Base-by-base conservation (phyloP, 2,329 filamentous ascomycete genomes). In the Exophiala lecanii-corni region DNA sequence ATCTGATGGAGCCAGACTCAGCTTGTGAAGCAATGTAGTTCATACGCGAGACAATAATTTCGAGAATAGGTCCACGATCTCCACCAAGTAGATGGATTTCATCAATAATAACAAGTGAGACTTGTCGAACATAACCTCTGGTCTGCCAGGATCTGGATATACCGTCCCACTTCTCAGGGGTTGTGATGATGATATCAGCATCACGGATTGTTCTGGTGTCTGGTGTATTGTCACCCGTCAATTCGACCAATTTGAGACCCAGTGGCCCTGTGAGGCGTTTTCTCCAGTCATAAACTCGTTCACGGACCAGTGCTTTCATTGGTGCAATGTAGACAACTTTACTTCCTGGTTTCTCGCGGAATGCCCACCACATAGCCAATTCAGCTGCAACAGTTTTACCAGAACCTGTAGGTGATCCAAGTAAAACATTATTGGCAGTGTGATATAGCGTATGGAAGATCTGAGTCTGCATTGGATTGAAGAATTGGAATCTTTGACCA, bases 81-180 rank as follows among this genome's bases (percentile, higher is more conserved):
- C 92, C 89, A 19, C 92, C 94, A n/a, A 98, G 76, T 19, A 98
- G 71, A 66, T 98, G 92, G 45, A 98, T 98, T 68, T 98, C 92
- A 59, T 98, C 92, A 54, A 98, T 98, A 50, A 98, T 96, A 39
- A 98, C 92, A 12, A 98, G 71, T 48, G 89, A 91, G 47, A 98
- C 92, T 65, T 96, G 84, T 39, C 89, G 81, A 30, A 98, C 92
- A 55, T 98, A 98, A 48, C 86, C 86, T 79, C 92, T 84, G 4
- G 91, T 97, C 64, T 97, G 89, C 92, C 94, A 98, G 59, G 87
- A 94, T 77, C 92, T 86, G 57, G 88, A 95, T 55, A 98, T 97
- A 78, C 94, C 94, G 62, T 98, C 94, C 92, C 92, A 98, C 63
- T 98, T 98, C 68, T 98, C 92, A n/a, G 92, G 94, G 0, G 94